phyloP scores from a whole-genome alignment of 192 early-diverging fungal genomes.

The Podila clonocystis region DNA sequence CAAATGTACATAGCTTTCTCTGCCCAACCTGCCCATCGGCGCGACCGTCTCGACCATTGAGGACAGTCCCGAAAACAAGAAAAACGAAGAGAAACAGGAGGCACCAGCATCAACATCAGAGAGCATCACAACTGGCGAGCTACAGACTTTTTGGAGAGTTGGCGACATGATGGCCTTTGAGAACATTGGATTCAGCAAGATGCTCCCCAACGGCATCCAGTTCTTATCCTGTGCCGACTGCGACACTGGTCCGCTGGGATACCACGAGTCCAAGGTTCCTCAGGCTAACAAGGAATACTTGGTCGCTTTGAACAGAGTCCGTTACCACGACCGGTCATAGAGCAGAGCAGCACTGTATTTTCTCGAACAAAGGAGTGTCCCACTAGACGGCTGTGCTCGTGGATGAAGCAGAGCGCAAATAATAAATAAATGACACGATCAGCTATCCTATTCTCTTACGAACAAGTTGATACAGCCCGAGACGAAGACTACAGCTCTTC shows the following conservation, averaged over 20 bases:
- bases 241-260: constrained; percentile 77
- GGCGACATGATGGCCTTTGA: constrained; percentile 79
- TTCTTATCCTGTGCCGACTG: constrained; percentile 82
- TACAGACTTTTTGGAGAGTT: constrained; percentile 66
- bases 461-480: too few species aligned
- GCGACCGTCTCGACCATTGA: constrained; percentile 34
- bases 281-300: constrained; percentile 61
- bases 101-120: neutral
- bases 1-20: constrained; percentile 4
- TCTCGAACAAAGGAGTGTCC: too few species aligned
- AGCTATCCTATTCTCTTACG: too few species aligned
- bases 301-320: constrained; percentile 66
- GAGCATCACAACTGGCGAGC: neutral
- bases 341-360: neutral
- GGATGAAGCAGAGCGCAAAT: too few species aligned
- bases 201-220: constrained; percentile 60
- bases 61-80: neutral
- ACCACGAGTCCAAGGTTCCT: constrained; percentile 61
- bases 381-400: too few species aligned
- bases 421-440: too few species aligned
- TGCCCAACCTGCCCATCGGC: constrained; percentile 30
- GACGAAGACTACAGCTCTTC: too few species aligned
- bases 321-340: constrained; percentile 56
- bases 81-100: neutral
- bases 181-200: constrained; percentile 78